Evolutionary conservation across 1,284 basidiomycete genomes (phyloP).

Genomic region (Cutaneotrichosporon mucoides): DNA sequence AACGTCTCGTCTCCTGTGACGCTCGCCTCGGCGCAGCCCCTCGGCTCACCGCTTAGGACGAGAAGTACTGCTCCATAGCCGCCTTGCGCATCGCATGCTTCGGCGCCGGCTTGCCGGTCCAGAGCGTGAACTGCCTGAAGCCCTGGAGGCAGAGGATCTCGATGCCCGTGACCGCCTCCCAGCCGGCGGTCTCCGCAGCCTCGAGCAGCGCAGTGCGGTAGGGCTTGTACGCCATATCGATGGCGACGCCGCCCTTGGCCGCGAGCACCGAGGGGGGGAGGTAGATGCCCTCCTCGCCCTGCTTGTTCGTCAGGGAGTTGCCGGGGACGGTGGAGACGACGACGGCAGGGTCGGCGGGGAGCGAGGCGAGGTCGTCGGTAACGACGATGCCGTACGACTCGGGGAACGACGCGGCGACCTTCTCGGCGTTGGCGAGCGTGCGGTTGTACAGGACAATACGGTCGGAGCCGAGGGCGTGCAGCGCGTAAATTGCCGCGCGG

Average conservation of each 20-base stretch:
- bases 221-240: constrained; percentile 91
- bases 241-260: constrained; percentile 59
- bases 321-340: constrained; percentile 85
- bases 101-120: constrained; percentile 61
- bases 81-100: constrained; percentile 47
- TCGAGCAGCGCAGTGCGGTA: constrained; percentile 53
- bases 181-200: constrained; percentile 52
- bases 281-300: constrained; percentile 52
- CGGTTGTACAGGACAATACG: constrained; percentile 82
- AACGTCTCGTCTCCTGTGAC: too few relatives aligned
- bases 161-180: constrained; percentile 70
- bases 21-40: too few relatives aligned
- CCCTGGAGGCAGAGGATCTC: constrained; percentile 84
- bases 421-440: constrained; percentile 66
- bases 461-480: constrained; percentile 64
- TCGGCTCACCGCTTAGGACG: too few relatives aligned
- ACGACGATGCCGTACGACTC: constrained; percentile 55
- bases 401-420: constrained; percentile 65
- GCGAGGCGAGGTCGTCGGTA: constrained; percentile 58
- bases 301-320: constrained; percentile 57
- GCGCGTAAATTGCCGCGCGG: constrained; percentile 84
- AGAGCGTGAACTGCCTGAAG: constrained; percentile 74
- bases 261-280: constrained; percentile 55
- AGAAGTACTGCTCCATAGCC: constrained; percentile 47
- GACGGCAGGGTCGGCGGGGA: constrained; percentile 62